These are phyloP conservation scores for Ormosia emarginata DNA, from an alignment of 306 rosid species.

Conservation along the genomic window DNA sequence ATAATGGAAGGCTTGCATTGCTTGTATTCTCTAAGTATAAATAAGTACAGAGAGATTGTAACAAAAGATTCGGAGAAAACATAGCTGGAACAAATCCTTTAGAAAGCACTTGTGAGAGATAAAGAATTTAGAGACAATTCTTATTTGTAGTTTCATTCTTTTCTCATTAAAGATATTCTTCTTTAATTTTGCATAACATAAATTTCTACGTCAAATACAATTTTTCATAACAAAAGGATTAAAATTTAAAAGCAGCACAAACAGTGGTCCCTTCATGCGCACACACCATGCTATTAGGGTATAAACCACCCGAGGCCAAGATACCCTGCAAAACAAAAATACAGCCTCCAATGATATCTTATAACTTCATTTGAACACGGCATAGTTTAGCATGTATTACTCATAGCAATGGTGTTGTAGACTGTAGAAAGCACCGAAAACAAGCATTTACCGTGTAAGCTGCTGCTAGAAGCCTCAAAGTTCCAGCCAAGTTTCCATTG, in stretches of 20 bases:
- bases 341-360: neutral
- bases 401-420: neutral
- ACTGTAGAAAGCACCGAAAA: neutral
- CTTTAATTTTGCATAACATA: no score
- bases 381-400: neutral
- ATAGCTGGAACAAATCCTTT: no score
- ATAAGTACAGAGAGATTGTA: no score
- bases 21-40: no score
- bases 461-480: constrained; percentile 14
- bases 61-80: no score
- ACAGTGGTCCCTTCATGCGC: constrained; percentile 28
- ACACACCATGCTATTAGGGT: constrained; percentile 33
- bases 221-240: no score
- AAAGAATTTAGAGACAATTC: no score
- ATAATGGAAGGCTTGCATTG: no score
- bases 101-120: no score
- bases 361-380: neutral
- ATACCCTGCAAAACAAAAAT: constrained; percentile 26
- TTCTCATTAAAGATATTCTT: no score
- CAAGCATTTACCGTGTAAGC: constrained; percentile 18
- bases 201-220: no score
- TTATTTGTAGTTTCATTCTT: no score
- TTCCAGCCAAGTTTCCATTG: constrained; percentile 35
- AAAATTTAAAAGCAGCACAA: constrained; percentile 25
- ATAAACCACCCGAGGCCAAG: constrained; percentile 14